Evolutionary conservation across 441 rosid genomes (phyloP).

Genomic region (Capsella rubella): DNA sequence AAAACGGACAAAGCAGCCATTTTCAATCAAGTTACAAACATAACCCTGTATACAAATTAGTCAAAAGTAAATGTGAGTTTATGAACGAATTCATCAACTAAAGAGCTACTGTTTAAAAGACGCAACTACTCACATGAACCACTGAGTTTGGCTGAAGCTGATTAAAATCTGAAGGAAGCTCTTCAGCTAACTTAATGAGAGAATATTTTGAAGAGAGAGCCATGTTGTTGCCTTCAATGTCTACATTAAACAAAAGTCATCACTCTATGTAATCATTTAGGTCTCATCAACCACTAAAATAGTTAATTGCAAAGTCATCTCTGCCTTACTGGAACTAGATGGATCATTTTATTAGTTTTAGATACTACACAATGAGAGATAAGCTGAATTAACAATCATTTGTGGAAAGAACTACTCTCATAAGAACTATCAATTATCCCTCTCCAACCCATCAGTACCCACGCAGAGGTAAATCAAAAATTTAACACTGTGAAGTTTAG

Average conservation of each 20-base stretch:
- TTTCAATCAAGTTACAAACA: constrained; percentile 85
- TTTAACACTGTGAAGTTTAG: background rate
- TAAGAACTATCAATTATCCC: background rate
- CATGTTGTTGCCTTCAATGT: constrained; percentile 78
- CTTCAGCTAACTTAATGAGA: constrained; percentile 64
- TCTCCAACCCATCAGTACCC: background rate
- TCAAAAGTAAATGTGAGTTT: constrained; percentile 27
- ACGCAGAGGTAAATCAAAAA: background rate
- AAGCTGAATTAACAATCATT: constrained; percentile 7
- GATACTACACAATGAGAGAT: constrained; percentile 10
- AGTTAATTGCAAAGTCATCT: background rate
- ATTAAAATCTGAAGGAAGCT: constrained; percentile 79
- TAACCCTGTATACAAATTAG: constrained; percentile 70
- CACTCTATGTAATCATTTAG: background rate
- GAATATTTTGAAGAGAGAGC: constrained; percentile 90
- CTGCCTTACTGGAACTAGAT: constrained; percentile 24
- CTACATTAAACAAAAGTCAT: constrained; percentile 50
- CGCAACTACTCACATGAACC: constrained; percentile 68
- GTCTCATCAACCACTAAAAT: constrained; percentile 29
- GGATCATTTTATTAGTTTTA: constrained; percentile 4
- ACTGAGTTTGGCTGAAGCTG: constrained; percentile 67
- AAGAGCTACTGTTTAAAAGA: constrained; percentile 19
- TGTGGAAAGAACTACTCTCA: background rate
- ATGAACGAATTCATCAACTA: constrained; percentile 9
- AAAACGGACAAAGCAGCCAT: constrained; percentile 97